Evolutionary conservation across 352 stramenopile genomes (phyloP), one percentile per base, ranked within the genome.

Genomic region (Pythium plurisporium): DNA sequence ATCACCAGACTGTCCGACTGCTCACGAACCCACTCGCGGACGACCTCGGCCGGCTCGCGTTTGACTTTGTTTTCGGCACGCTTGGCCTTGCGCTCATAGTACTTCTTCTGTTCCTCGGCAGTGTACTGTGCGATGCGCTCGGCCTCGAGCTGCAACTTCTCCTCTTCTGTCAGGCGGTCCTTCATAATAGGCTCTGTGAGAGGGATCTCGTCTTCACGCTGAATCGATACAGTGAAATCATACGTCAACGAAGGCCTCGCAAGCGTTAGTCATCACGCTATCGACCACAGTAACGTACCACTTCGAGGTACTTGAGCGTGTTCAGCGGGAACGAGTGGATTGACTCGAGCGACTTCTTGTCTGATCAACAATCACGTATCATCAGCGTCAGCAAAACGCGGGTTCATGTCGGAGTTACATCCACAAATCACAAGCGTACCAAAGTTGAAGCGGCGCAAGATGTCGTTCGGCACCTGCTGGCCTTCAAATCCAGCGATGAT

Each of bases 1-100:
- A 99, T 91, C 46, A 98, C 78, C 30, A 99, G 65, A 36, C 76
- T 84, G 56, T 95, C 83, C 26, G 77, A 87, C 62, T 87, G 76
- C 40, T 78, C 52, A 20, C 82, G 76, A 9, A 94, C 55, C 77
- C 82, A 89, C 31, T 84, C 62, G 29, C 82, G 79, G 6, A 94
- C 67, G 26, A 92, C 77, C 31, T 79, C 66, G 27, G 77, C 63
- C 20, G 84, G 79, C 45, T 89, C 70, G 50, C 88, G 74, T 23
- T 76, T 78, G 50, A 97, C 55, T 59, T 98, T 98, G 42, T 73
- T 83, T 17, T 74, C 70, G 5, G 71, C 53, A 3, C 83, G 85
- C 37, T 73, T 73, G 38, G 77, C 67, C 46, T 94, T 92, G 51
- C 95, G 90, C 4, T 83, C 79, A 19, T 92, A 78, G 44, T 91